Conservation (phyloP, 2,329 filamentous ascomycete genomes). For the Magnaporthiopsis rhizophila region DNA sequence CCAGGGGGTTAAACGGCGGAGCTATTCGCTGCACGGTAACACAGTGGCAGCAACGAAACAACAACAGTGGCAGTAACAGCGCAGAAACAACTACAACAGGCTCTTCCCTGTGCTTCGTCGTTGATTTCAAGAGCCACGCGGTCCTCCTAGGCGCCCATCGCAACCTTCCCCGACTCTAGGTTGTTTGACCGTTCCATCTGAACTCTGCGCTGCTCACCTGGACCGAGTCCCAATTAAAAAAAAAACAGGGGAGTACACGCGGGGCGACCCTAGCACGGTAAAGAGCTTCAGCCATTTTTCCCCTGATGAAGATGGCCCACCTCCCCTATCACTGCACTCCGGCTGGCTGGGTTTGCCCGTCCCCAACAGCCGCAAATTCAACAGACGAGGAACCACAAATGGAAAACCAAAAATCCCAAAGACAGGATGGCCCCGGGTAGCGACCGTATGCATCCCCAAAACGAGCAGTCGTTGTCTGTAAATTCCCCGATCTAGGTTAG, state of each 20-base stretch:
- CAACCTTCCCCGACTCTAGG: background rate
- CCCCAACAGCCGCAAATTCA: background rate
- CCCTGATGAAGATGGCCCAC: background rate
- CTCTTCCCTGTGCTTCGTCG: no score
- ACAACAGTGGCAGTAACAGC: no score
- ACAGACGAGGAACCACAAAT: no score
- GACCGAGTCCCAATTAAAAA: background rate
- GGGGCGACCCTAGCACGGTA: background rate
- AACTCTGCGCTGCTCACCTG: background rate
- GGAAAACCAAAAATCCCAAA: background rate
- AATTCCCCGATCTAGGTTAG: background rate
- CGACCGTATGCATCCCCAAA: background rate
- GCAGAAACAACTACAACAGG: no score
- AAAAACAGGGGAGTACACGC: background rate
- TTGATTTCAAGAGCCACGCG: background rate
- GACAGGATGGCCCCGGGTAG: background rate
- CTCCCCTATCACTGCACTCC: background rate
- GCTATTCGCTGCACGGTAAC: background rate
- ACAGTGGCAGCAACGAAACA: background rate
- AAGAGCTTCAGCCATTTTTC: background rate
- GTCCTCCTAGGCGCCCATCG: no score
- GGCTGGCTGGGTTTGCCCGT: background rate
- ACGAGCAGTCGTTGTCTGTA: background rate
- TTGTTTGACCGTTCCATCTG: background rate
- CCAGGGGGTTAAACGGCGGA: background rate